Evolutionary conservation across 805 yeast species (phyloP), one percentile per base, ranked within the genome.

Genomic region (Candida lessepsii): DNA sequence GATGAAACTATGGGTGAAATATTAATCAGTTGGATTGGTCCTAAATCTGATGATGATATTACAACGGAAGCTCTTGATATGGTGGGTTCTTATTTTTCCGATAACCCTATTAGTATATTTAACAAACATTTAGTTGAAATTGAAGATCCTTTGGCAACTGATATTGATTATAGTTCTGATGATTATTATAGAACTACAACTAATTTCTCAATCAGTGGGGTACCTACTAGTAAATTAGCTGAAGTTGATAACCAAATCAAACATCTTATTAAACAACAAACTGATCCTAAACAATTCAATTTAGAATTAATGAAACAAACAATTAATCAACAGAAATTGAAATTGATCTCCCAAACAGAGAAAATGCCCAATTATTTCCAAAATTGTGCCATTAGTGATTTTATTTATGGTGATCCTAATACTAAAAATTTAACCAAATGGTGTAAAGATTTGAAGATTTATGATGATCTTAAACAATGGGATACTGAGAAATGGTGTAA

Each of bases 1-100:
- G 96, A 88, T 54, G 97, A 89, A 61, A 71, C 85, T 9, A 76
- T 81, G 60, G 95, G 96, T 26, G 93, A 86, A 52, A 53, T 87
- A 1, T 53, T 73, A 13, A 61, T 93, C 18, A 68, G 85, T 3
- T 90, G 96, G 91, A 71, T 86, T 36, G 97, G 97, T 6, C 95
- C 96, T 7, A 64, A 69, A 10, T 75, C 74, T 27, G 55, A 61
- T 8, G 77, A 83, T 29, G 56, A 68, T 10, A 54, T 80, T 15
- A 65, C 65, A 5, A 80, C 78, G 55, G 69, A 81, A 29, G 97
- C 96, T 0, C 58, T 88, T 15, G 84, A 85, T 35, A 71, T 84
- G 37, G 49, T 93, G 11, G 76, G 88, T 14, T 72, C 76, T 19
- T 93, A 91, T 57, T 72, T 91, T 39, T 79, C 95, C 4, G 84